Evolutionary conservation across 2,329 filamentous ascomycete genomes (phyloP), one percentile per base, ranked within the genome.

Genomic region (Didymella segeticola): DNA sequence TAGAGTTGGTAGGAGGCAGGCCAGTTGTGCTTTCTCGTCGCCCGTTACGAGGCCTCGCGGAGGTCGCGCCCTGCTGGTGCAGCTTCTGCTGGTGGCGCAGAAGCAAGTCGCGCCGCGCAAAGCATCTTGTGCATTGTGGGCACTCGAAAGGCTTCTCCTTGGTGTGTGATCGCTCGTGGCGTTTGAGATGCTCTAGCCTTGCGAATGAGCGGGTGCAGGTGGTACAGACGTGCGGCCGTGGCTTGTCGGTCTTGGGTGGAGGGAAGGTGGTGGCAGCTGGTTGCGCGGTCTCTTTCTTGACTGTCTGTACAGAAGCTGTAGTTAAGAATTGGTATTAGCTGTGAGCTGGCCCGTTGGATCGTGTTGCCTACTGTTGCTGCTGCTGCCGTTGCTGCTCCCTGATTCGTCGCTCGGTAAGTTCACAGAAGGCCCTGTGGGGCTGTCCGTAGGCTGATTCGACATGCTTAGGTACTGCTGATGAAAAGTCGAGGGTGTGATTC

Each of bases 121-220:
- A 99, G 78, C 95, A 98, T 77, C 95, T 82, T 30, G 91, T 85
- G 77, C 95, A 99, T 75, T 98, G 91, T 23, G 91, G 91, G 69
- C 95, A 99, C 77, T 97, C 92, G 68, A 99, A 99, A 1, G 95
- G 95, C 81, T 99, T 99, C 79, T 99, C 93, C 75, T 99, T 97
- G 37, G 93, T 97, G 74, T 97, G 93, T n/a, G 92, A 96, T 58
- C 95, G 86, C 78, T 98, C 95, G 77, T 99, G 95, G 57, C 95
- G 89, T 80, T 99, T 99, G 63, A 99, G 80, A 75, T 99, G 95
- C 78, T 99, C 95, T 66, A 99, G 80, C 57, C 95, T 88, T 53
- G 95, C 95, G 75, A 99, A 99, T 26, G 91, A 96, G 62, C 95
- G 88, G 68, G 88, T 86, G 76, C 95, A 99, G 41, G 93, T 98